A percentile compares a stretch with the other conserved stretches of the same genome.
Evolutionary conservation across 371 early-diverging fungal species (phyloP).

Genomic region (Actinomucor elegans): DNA sequence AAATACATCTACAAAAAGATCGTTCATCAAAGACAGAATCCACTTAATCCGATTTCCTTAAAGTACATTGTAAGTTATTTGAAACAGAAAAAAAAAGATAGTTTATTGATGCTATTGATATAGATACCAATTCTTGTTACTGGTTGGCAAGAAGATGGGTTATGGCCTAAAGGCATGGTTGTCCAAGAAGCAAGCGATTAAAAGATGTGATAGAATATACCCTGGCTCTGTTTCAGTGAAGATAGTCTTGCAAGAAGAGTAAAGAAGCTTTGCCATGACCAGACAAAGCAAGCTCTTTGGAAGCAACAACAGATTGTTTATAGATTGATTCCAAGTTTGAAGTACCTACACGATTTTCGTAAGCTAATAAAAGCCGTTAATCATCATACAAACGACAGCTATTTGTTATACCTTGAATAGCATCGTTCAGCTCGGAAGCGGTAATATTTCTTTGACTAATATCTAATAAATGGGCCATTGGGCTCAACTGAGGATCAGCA

Average conservation of each 20-base stretch:
- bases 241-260: slow-evolving; percentile 16
- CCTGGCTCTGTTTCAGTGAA: neutral
- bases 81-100: neutral
- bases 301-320: slow-evolving; percentile 34
- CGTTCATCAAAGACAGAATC: slow-evolving; percentile 7
- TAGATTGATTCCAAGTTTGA: slow-evolving; percentile 39
- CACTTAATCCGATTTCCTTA: slow-evolving; percentile 18
- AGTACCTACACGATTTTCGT: slow-evolving; percentile 24
- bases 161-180: slow-evolving; percentile 42
- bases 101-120: neutral
- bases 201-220: slow-evolving; percentile 4
- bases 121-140: slow-evolving; percentile 35
- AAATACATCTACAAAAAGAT: slow-evolving; percentile 15
- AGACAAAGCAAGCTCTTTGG: slow-evolving; percentile 30
- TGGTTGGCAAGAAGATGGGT: slow-evolving; percentile 43
- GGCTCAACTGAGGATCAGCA: slow-evolving; percentile 50
- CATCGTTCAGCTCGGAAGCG: slow-evolving; percentile 68
- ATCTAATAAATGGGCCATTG: slow-evolving; percentile 53
- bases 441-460: slow-evolving; percentile 55
- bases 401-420: slow-evolving; percentile 58
- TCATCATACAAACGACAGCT: neutral
- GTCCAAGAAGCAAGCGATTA: slow-evolving; percentile 22
- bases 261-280: slow-evolving; percentile 39
- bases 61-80: slow-evolving; percentile 16
- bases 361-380: slow-evolving; percentile 9